Conservation (phyloP, 2,329 filamentous ascomycete genomes). For the Fusarium sublunatum region DNA sequence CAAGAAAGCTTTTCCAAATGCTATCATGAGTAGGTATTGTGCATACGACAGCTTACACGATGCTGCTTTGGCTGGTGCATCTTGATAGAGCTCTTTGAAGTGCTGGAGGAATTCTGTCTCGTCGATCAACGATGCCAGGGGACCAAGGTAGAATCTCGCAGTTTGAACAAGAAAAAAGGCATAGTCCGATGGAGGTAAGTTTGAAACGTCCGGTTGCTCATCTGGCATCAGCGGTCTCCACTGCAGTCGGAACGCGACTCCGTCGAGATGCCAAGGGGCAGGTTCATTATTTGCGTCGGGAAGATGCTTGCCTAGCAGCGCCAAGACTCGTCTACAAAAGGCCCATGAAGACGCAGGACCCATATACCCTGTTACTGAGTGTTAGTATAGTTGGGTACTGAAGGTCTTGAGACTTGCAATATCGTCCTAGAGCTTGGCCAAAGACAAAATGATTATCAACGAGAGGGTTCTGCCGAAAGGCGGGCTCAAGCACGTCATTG, state of each 20-base stretch:
- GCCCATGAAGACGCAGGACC: conserved; percentile 45
- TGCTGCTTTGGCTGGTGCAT: conserved; percentile 33
- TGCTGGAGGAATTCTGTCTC: conserved; percentile 34
- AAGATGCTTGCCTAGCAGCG: conserved; percentile 42
- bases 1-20: conserved; percentile 50
- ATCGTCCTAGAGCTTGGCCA: conserved; percentile 35
- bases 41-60: conserved; percentile 47
- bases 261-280: conserved; percentile 44
- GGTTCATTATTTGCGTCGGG: conserved; percentile 40
- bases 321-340: conserved; percentile 41
- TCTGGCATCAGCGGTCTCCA: conserved; percentile 36
- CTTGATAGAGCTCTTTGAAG: conserved; percentile 40
- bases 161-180: conserved; percentile 42
- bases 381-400: background rate
- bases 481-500: conserved; percentile 37
- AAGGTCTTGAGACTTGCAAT: conserved; percentile 14
- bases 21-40: conserved; percentile 49
- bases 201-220: conserved; percentile 38
- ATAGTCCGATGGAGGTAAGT: conserved; percentile 39
- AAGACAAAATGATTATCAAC: conserved; percentile 45
- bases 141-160: conserved; percentile 40
- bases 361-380: conserved; percentile 39
- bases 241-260: conserved; percentile 41
- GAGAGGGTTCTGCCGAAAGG: conserved; percentile 41
- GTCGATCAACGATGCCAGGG: conserved; percentile 37